Conservation (phyloP, 2,329 filamentous ascomycete species). For the Sodiomyces alkalinus region DNA sequence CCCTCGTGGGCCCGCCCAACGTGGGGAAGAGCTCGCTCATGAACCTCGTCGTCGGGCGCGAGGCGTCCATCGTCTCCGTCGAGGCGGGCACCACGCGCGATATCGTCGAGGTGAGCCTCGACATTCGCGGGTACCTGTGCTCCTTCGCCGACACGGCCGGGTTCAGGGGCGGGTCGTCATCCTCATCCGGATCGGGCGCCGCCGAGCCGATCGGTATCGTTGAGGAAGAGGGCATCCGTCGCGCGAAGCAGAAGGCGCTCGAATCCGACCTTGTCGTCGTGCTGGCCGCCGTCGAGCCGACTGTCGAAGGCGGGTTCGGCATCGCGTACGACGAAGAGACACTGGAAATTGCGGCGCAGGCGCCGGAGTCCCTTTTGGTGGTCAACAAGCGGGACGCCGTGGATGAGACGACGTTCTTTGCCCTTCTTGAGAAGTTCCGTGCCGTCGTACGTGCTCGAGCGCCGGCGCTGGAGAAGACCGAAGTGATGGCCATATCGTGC, state of each 20-base stretch:
- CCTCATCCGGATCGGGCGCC: constrained; percentile 6
- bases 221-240: constrained; percentile 79
- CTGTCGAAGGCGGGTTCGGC: constrained; percentile 15
- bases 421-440: constrained; percentile 25
- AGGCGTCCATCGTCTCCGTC: constrained; percentile 86
- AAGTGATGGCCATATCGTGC: constrained; percentile 57
- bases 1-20: constrained; percentile 82
- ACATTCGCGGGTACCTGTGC: constrained; percentile 79
- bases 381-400: constrained; percentile 48
- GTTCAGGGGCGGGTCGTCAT: constrained; percentile 38
- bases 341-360: constrained; percentile 32
- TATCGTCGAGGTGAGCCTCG: constrained; percentile 80
- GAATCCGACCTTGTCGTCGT: constrained; percentile 78
- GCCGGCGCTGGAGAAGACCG: constrained; percentile 20
- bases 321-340: constrained; percentile 42
- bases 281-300: constrained; percentile 56
- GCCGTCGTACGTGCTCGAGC: constrained; percentile 21
- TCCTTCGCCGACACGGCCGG: constrained; percentile 94
- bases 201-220: constrained; percentile 46
- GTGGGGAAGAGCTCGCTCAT: constrained; percentile 89
- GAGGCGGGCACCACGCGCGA: constrained; percentile 92
- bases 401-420: constrained; percentile 15
- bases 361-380: constrained; percentile 34
- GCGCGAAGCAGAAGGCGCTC: constrained; percentile 65
- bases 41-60: constrained; percentile 77